These are phyloP conservation scores for Nephelium lappaceum DNA, from an alignment of 345 rosid genomes.

Conservation along the genomic window DNA sequence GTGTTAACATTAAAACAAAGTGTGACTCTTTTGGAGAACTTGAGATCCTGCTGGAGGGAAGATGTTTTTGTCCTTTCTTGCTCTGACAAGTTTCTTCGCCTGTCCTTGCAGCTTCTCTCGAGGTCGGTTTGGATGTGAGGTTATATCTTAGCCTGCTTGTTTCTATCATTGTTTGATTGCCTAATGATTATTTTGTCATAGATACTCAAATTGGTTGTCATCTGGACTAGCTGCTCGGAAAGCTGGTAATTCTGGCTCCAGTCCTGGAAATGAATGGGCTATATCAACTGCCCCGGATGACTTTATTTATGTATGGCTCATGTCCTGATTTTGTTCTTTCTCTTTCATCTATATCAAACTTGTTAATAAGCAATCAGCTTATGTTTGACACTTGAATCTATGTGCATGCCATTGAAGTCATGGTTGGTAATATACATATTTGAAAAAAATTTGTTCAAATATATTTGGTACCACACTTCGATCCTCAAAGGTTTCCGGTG, in stretches of 20 bases:
- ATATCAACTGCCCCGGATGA: slow-evolving; percentile 75
- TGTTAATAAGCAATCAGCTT: background rate
- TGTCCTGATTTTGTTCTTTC: slow-evolving; percentile 23
- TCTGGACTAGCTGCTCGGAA: slow-evolving; percentile 73
- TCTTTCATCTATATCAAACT: slow-evolving; percentile 7
- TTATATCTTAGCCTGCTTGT: background rate
- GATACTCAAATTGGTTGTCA: slow-evolving; percentile 87
- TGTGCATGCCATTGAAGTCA: background rate
- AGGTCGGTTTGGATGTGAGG: slow-evolving; percentile 52
- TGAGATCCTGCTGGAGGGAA: slow-evolving; percentile 92
- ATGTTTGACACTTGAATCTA: slow-evolving; percentile 12
- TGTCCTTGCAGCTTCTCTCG: slow-evolving; percentile 89
- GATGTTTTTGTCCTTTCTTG: slow-evolving; percentile 87
- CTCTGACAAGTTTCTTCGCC: slow-evolving; percentile 97
- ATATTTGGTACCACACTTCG: too few species aligned
- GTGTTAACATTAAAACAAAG: slow-evolving; percentile 77
- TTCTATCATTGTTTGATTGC: slow-evolving; percentile 3
- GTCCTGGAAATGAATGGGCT: slow-evolving; percentile 90
- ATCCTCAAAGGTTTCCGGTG: too few species aligned
- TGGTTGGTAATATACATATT: background rate
- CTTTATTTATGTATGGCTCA: slow-evolving; percentile 69
- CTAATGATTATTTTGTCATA: slow-evolving; percentile 28
- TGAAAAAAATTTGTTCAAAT: background rate
- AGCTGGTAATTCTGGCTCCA: slow-evolving; percentile 52
- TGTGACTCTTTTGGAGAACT: slow-evolving; percentile 72